Percentiles rank a stretch among this genome's conserved stretches.
Conservation (phyloP, 2,329 filamentous ascomycete genomes). For the Cordyceps cicadae region DNA sequence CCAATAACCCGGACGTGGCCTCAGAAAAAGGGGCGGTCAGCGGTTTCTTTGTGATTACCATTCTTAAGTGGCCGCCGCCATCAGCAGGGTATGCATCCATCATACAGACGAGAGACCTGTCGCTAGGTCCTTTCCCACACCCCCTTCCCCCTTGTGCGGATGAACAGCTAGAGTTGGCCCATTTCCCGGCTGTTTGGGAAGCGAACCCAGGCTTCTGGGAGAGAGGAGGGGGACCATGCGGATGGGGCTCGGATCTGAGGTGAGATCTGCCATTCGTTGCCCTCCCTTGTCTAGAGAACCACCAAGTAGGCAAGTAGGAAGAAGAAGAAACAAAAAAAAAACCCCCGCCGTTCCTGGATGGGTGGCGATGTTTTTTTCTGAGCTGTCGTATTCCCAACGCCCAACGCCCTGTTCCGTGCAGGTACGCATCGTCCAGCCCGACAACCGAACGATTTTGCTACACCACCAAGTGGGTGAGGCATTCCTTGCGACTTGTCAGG, state of each 20-base stretch:
- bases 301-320: neutral
- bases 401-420: neutral
- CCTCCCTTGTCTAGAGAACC: neutral
- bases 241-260: constrained; percentile 8
- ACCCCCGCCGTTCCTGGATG: neutral
- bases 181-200: constrained; percentile 5
- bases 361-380: neutral
- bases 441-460: neutral
- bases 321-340: neutral
- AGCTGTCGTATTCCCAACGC: neutral
- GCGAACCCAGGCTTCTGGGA: neutral
- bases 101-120: too few species aligned
- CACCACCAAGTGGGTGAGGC: constrained; percentile 1
- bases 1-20: neutral
- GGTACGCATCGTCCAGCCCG: neutral
- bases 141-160: neutral
- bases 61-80: neutral
- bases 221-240: neutral
- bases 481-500: neutral
- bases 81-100: too few species aligned
- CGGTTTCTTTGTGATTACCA: neutral
- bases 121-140: neutral
- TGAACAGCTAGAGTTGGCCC: neutral
- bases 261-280: constrained; percentile 7
- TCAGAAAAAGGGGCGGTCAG: neutral